Base-by-base conservation (phyloP, 140 eudicot species). In the Bidens hawaiensis region DNA sequence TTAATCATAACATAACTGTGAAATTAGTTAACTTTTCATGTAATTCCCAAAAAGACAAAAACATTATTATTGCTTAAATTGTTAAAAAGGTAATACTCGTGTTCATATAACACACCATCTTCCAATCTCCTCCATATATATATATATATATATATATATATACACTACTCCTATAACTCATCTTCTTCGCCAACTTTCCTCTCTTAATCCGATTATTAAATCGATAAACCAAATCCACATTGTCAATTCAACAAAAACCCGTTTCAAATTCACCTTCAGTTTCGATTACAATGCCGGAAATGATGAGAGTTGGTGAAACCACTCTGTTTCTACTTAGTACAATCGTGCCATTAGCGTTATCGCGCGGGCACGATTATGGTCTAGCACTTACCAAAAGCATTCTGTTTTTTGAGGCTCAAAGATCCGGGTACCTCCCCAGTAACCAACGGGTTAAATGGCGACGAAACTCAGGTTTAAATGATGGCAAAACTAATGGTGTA, bases 331-430 rank as follows among this genome's bases (percentile, higher is more conserved):
- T 86, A 52, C 42, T 81, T 0, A 31, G 77, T 15, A 78, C 65
- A 14, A 25, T 81, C 68, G 38, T 69, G 21, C 89, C 88, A 3
- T 41, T 71, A 73, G 83, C 83, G 40, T 46, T 79, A 47, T 85
- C 81, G 24, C 66, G 80, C 6, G 50, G 74, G 12, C 83, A 77
- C 42, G 76, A 91, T 58, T 93, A 93, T 60, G 89, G 81, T 2
- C 71, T 58, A 26, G 96, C 96, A 11, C 78, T 93, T 9, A 60
- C 76, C 8, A 93, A 93, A 36, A 74, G 89, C 69, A 73, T 93
- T 51, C 70, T 85, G 69, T 93, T 82, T 76, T 93, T 67, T 49
- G 99, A 93, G 75, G 99, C 87, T 24, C 99, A 93, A 55, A 81
- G 99, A 65, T 93, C 99, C 23, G 99, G 99, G 38, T 74, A 76